Conservation (phyloP, 2,329 filamentous ascomycete genomes). For the Pezicula neosporulosa region DNA sequence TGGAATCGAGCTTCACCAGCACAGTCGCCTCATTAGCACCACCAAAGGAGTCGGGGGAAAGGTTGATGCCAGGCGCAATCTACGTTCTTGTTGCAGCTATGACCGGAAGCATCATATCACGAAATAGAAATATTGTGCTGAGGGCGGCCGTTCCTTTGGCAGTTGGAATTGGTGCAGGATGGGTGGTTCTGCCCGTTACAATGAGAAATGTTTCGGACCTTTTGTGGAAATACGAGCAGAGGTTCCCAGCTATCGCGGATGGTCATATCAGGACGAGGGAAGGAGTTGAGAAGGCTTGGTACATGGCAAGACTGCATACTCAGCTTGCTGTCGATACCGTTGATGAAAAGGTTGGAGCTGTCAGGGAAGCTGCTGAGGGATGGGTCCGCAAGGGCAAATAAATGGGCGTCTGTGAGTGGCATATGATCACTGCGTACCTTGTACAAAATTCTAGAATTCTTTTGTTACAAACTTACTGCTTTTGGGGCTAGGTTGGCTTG, state of each 20-base stretch:
- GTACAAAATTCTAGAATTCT: too few species aligned
- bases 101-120: conserved; percentile 87
- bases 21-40: conserved; percentile 89
- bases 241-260: conserved; percentile 77
- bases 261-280: conserved; percentile 72
- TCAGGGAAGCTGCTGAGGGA: conserved; percentile 74
- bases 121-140: conserved; percentile 82
- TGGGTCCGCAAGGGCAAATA: conserved; percentile 81
- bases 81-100: conserved; percentile 94
- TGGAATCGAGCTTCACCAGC: conserved; percentile 86
- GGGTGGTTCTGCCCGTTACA: conserved; percentile 82
- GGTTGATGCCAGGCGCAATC: conserved; percentile 81
- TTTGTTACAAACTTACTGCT: too few species aligned
- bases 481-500: too few species aligned
- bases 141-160: conserved; percentile 73
- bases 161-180: conserved; percentile 79
- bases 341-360: conserved; percentile 75
- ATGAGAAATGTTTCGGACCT: conserved; percentile 85
- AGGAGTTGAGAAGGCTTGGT: conserved; percentile 64
- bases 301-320: conserved; percentile 72
- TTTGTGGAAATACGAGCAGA: conserved; percentile 90
- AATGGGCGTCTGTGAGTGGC: conserved; percentile 1
- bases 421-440: too few species aligned
- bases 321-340: conserved; percentile 68
- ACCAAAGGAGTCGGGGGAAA: conserved; percentile 79